These are phyloP conservation scores for Nannochloropsis gaditana DNA, from an alignment of 108 stramenopile species.

Conservation along the genomic window DNA sequence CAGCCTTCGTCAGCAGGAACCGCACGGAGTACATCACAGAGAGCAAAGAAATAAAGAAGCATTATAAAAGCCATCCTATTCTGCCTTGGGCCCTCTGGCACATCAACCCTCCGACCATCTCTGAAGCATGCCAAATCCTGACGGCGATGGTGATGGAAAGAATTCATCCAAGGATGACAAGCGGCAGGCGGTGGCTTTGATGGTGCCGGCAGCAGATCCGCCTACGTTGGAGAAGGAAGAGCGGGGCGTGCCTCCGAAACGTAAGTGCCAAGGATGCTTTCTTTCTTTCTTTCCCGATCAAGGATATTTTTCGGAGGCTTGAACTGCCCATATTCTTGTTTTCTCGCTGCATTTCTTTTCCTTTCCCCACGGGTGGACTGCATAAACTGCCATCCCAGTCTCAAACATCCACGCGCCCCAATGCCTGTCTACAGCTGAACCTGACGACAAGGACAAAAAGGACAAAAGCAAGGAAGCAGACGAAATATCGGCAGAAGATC, in stretches of 20 bases:
- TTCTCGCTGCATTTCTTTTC: too few relatives aligned
- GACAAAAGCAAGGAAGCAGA: constrained; percentile 36
- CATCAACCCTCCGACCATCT: too few relatives aligned
- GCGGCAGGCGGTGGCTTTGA: neutral
- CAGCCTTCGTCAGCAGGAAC: too few relatives aligned
- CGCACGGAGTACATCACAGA: too few relatives aligned
- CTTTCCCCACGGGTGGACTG: too few relatives aligned
- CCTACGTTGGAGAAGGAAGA: constrained; percentile 13
- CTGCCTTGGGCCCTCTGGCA: neutral
- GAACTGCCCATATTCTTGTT: too few relatives aligned
- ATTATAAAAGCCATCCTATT: neutral
- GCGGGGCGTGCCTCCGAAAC: neutral
- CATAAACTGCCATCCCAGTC: too few relatives aligned
- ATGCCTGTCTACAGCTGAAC: neutral
- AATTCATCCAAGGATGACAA: neutral
- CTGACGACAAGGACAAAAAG: constrained; percentile 26
- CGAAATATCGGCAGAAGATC: constrained; percentile 55
- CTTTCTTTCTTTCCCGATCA: neutral
- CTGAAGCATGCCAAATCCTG: neutral
- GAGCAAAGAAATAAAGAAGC: constrained; percentile 3
- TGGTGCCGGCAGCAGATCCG: constrained; percentile 1
- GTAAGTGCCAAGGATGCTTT: neutral
- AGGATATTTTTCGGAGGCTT: too few relatives aligned
- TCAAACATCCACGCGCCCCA: too few relatives aligned
- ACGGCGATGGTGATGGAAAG: neutral